Evolutionary conservation across 163 green algal species (phyloP), one percentile per base, ranked within the genome.

Genomic region (Coccomyxa subellipsoidea): DNA sequence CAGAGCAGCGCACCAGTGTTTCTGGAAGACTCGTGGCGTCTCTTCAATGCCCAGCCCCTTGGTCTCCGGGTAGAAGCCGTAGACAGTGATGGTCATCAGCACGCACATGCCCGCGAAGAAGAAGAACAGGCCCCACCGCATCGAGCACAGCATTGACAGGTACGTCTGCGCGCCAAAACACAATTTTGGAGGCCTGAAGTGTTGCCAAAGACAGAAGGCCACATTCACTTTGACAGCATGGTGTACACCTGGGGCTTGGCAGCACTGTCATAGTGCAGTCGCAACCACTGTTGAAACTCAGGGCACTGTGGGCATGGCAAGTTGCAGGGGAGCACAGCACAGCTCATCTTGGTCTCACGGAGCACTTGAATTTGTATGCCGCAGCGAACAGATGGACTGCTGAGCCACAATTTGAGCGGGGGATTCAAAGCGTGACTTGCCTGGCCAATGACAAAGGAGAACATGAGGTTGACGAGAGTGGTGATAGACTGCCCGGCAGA

Each of bases 391-490:
- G n/a, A n/a, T n/a, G n/a, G n/a, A n/a, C n/a, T n/a, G n/a, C n/a
- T n/a, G n/a, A n/a, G n/a, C n/a, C n/a, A n/a, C n/a, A n/a, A n/a
- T n/a, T n/a, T n/a, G n/a, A n/a, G n/a, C 47, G 23, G 47, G 47
- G 15, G 3, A 59, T 12, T 18, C 21, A 23, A 18, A 18, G 7
- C 18, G 27, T 18, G 8, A 7, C 66, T 34, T 4, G 4, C 66
- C 66, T 73, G 66, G 66, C 66, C 66, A 73, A 73, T 73, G 66
- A 73, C 66, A 34, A 73, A 73, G 66, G 66, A 73, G 66, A 73
- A 73, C 66, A 73, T 73, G 18, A 96, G 90, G 89, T 96, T 95
- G 59, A 87, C 53, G 69, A 79, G 87, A 1, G 91, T 89, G 37
- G 90, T 87, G 80, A 94, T 83, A 35, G 70, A 84, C 73, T 90